These are phyloP conservation scores for Rhizoctonia solani DNA, from an alignment of 1,284 basidiomycete genomes.

Conservation along the genomic window DNA sequence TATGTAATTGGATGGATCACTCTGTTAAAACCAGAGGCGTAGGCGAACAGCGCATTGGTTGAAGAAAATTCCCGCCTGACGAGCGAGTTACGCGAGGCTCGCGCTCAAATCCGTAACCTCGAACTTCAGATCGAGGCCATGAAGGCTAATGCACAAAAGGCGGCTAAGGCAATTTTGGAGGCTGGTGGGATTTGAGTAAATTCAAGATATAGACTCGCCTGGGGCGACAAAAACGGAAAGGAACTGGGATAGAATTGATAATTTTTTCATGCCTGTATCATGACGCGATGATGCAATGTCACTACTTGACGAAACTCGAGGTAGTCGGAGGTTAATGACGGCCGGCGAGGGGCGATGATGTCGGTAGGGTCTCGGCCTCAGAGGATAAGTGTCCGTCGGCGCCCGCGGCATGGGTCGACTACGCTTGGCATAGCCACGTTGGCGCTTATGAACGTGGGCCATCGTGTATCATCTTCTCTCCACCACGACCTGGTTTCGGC, in stretches of 20 bases:
- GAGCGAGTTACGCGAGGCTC: slow-evolving; percentile 70
- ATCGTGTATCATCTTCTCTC: not conserved
- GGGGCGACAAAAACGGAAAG: too few relatives aligned
- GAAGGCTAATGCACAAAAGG: slow-evolving; percentile 72
- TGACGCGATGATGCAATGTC: too few relatives aligned
- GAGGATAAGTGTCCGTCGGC: not conserved
- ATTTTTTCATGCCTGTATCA: too few relatives aligned
- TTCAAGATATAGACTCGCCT: not conserved
- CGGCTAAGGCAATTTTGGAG: slow-evolving; percentile 47
- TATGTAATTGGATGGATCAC: not conserved
- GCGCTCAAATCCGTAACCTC: slow-evolving; percentile 76
- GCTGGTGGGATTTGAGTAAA: too few relatives aligned
- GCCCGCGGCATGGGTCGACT: too few relatives aligned
- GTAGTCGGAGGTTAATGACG: too few relatives aligned
- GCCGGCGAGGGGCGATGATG: too few relatives aligned
- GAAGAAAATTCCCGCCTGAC: slow-evolving; percentile 67
- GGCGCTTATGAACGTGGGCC: not conserved
- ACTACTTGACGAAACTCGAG: too few relatives aligned
- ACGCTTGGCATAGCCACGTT: not conserved
- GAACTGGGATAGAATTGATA: too few relatives aligned
- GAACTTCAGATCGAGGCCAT: slow-evolving; percentile 81
- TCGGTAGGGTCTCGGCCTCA: not conserved
- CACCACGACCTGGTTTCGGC: not conserved
- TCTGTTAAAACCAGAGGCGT: too few relatives aligned
- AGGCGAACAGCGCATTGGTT: slow-evolving; percentile 44